Base-by-base conservation (phyloP, 2,329 filamentous ascomycete genomes). In the Blastomyces percursus region DNA sequence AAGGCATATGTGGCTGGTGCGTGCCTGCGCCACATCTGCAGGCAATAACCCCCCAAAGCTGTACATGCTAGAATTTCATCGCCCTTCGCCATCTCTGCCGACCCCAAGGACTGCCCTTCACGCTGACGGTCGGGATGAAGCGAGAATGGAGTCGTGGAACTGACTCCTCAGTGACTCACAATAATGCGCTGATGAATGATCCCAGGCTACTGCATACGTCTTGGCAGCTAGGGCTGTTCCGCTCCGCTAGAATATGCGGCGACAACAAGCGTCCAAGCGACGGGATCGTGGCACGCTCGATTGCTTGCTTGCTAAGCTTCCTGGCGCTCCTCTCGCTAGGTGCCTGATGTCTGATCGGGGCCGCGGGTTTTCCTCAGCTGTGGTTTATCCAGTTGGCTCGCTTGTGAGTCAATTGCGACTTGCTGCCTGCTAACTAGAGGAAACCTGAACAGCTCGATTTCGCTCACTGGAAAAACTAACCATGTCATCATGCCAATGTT, bases 381-480 rank as follows among this genome's bases (percentile, higher is more conserved):
- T 14, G 14, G 42, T 16, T n/a, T 35, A 16, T 14, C 57, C 16
- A 48, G 27, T 48, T 42, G 48, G 11, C 21, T 24, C 11, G 27
- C 21, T 24, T 19, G 9, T 60, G 59, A 60, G 30, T 60, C 59
- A 52, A 48, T 42, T 44, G 59, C 7, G 19, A 6, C n/a, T 30
- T 60, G 59, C 59, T 51, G 59, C 59, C 59, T 60, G 32, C 30
- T 2, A 42, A 7, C 59, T 59, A 14, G 16, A 50, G n/a, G 7
- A 19, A 11, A 48, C 14, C n/a, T 24, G 8, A 48, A n/a, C 38
- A 14, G n/a, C 57, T 46, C 48, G 1, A 4, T 21, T 59, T n/a
- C 3, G 38, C 16, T 48, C 21, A 24, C 40, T 48, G 38, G 19
- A 48, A 19, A 32, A 21, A 6, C 19, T 14, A 48, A 30, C 38